Percentiles rank a stretch among this genome's conserved stretches.
Evolutionary conservation across 495 filamentous ascomycete species (phyloP).

Genomic region (Annulohypoxylon bovei): DNA sequence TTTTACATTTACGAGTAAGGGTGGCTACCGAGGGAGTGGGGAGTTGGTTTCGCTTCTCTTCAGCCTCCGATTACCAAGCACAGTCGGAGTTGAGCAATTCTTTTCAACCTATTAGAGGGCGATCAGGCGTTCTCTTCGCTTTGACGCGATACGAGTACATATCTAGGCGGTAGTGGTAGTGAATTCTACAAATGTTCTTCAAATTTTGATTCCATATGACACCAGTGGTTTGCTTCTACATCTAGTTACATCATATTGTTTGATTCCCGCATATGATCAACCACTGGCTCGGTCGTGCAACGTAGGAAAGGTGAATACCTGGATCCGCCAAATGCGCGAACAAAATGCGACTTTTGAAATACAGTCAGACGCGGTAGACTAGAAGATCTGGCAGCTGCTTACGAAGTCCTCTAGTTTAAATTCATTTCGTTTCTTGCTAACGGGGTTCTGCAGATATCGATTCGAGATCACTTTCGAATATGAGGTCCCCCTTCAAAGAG

Average conservation of each 20-base stretch:
- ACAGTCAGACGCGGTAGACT: neutral
- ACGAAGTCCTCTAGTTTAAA: too few relatives aligned
- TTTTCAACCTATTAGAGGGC: slow-evolving; percentile 20
- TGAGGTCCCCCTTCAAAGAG: too few relatives aligned
- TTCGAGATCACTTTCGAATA: too few relatives aligned
- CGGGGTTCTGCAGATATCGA: too few relatives aligned
- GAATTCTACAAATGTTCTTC: slow-evolving; percentile 29
- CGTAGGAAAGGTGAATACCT: neutral
- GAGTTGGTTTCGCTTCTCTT: slow-evolving; percentile 35
- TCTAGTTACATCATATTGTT: neutral
- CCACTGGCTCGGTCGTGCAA: neutral
- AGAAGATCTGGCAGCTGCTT: neutral
- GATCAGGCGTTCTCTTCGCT: slow-evolving; percentile 19
- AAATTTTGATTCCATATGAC: neutral
- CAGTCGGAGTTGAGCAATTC: slow-evolving; percentile 29
- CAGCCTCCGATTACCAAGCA: slow-evolving; percentile 19
- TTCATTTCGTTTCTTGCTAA: too few relatives aligned
- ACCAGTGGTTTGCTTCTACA: neutral
- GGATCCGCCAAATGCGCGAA: neutral
- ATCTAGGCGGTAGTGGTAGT: slow-evolving; percentile 30
- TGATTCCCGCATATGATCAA: neutral
- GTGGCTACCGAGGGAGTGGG: slow-evolving; percentile 2
- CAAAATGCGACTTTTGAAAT: neutral
- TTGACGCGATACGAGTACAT: slow-evolving; percentile 30
- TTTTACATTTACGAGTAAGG: slow-evolving; percentile 19